Conservation (phyloP, 2,329 filamentous ascomycete species). For the Trichoderma koningii region DNA sequence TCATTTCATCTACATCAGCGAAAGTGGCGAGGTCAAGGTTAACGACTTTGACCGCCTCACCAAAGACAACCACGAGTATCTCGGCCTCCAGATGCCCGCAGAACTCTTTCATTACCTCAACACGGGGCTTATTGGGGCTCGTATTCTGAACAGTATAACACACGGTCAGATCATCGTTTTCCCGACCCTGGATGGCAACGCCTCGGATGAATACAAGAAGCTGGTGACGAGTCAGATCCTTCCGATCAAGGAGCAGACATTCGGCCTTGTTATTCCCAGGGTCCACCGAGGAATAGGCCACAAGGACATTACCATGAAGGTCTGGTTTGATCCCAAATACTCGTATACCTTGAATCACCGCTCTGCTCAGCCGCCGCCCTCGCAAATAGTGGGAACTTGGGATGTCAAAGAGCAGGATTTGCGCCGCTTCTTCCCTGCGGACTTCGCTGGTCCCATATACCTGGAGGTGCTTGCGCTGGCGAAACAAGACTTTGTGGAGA, state of each 20-base stretch:
- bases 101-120: slow-evolving; percentile 92
- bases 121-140: slow-evolving; percentile 75
- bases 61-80: slow-evolving; percentile 82
- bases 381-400: slow-evolving; percentile 61
- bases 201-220: slow-evolving; percentile 76
- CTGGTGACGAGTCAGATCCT: slow-evolving; percentile 75
- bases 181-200: slow-evolving; percentile 83
- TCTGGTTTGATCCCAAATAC: slow-evolving; percentile 79
- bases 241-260: slow-evolving; percentile 71
- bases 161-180: slow-evolving; percentile 75
- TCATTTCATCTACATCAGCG: slow-evolving; percentile 80
- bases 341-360: slow-evolving; percentile 68
- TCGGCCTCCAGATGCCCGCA: slow-evolving; percentile 84
- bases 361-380: slow-evolving; percentile 51
- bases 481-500: slow-evolving; percentile 68
- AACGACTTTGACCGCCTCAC: slow-evolving; percentile 74
- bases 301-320: slow-evolving; percentile 73
- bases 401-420: slow-evolving; percentile 65
- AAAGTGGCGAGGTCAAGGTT: slow-evolving; percentile 75
- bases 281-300: slow-evolving; percentile 82
- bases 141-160: slow-evolving; percentile 79
- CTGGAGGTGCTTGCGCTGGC: slow-evolving; percentile 67
- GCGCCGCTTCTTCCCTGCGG: slow-evolving; percentile 50
- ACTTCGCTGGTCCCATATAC: slow-evolving; percentile 49
- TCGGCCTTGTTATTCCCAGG: slow-evolving; percentile 76